Evolutionary conservation across 495 filamentous ascomycete species (phyloP).

Genomic region (Neurospora sp.): DNA sequence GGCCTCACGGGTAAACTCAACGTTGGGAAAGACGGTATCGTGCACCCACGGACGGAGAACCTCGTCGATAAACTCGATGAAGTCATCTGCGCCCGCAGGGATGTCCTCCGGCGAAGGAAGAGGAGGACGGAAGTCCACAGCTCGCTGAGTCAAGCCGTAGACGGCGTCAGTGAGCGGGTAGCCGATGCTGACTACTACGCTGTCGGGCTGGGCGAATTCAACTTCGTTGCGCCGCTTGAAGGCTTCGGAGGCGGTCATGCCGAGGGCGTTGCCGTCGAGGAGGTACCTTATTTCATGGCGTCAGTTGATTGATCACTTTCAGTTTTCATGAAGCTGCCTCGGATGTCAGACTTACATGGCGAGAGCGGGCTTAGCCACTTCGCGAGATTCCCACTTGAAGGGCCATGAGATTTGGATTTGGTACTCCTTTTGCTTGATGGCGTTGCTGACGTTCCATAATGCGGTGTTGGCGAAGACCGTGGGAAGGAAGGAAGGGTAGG

Average conservation of each 20-base stretch:
- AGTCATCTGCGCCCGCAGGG: conserved; percentile 5
- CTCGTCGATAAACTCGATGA: conserved; percentile 7
- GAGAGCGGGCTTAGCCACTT: conserved; percentile 3
- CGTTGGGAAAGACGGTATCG: conserved; percentile 5
- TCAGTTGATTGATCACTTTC: not conserved
- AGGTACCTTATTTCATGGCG: conserved; percentile 3
- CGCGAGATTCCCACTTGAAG: conserved; percentile 7
- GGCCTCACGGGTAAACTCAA: conserved; percentile 11
- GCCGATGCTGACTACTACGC: conserved; percentile 16
- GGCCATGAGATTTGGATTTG: conserved; percentile 16
- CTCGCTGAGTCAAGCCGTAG: conserved; percentile 7
- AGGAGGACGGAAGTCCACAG: conserved; percentile 10
- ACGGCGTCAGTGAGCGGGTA: conserved; percentile 16
- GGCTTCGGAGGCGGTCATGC: conserved; percentile 12
- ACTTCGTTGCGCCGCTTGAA: conserved; percentile 13
- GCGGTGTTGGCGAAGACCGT: conserved; percentile 12
- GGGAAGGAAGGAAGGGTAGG: conserved; percentile 12
- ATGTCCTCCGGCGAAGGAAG: not conserved
- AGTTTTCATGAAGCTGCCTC: not conserved
- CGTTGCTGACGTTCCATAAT: conserved; percentile 13
- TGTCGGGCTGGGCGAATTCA: conserved; percentile 8
- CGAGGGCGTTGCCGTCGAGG: conserved; percentile 19
- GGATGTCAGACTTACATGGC: not conserved
- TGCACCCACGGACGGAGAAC: conserved; percentile 12
- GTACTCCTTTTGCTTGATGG: conserved; percentile 7